A percentile compares a stretch with the other conserved stretches of the same genome.
These are phyloP conservation scores for Gossypioides kirkii DNA, from an alignment of 345 rosid species.

Conservation along the genomic window DNA sequence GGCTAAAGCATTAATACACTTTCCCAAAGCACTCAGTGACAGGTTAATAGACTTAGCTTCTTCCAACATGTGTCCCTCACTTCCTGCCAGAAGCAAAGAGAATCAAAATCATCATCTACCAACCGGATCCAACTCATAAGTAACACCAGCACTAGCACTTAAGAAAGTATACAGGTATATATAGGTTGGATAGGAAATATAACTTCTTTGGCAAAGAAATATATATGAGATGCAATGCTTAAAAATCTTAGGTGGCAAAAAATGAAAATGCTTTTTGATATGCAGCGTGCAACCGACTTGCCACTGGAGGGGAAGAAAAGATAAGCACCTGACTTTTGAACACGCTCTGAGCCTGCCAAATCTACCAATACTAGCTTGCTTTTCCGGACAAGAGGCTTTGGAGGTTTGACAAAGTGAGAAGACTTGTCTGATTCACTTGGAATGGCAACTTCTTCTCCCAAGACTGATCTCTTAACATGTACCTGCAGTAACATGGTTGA, in stretches of 20 bases:
- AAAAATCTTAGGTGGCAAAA: not conserved
- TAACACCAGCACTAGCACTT: not conserved
- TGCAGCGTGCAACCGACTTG: not conserved
- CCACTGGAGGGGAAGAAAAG: not conserved
- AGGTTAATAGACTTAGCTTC: constrained; percentile 93
- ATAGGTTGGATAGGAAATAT: not conserved
- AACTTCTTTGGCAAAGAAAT: not conserved
- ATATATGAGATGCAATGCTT: not conserved
- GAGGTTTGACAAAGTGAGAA: constrained; percentile 62
- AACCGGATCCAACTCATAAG: not conserved
- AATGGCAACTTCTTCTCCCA: constrained; percentile 49
- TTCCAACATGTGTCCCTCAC: constrained; percentile 83
- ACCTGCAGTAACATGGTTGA: constrained; percentile 42
- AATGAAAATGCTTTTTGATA: not conserved
- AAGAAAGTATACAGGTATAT: not conserved
- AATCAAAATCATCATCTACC: constrained; percentile 5
- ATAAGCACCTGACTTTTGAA: constrained; percentile 82
- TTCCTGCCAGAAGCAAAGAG: constrained; percentile 45
- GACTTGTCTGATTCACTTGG: constrained; percentile 49
- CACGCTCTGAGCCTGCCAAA: constrained; percentile 98
- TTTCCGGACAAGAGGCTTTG: constrained; percentile 72
- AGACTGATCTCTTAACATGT: constrained; percentile 73
- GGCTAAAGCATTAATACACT: constrained; percentile 87
- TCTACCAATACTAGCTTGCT: constrained; percentile 92
- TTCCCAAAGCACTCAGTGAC: constrained; percentile 82